Evolutionary conservation across 140 eudicot species (phyloP).

Genomic region (Cichorium intybus): DNA sequence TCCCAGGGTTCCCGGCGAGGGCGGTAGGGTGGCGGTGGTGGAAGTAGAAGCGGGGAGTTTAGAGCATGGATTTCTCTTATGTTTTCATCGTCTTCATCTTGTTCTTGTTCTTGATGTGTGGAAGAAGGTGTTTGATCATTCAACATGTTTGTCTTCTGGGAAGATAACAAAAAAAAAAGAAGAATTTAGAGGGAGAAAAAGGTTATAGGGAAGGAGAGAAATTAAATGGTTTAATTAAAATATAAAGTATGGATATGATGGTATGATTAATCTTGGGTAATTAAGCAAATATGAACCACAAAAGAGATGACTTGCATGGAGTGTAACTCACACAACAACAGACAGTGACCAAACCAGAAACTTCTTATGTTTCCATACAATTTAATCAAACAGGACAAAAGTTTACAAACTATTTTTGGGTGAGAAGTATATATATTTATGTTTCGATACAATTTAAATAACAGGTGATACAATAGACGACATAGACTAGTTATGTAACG

Average conservation of each 20-base stretch:
- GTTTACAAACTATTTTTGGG: background rate
- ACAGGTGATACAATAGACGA: too few species aligned
- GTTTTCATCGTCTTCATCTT: constrained; percentile 32
- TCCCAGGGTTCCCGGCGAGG: constrained; percentile 26
- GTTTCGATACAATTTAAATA: too few species aligned
- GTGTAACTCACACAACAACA: constrained; percentile 15
- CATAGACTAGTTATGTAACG: too few species aligned
- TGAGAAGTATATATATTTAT: too few species aligned
- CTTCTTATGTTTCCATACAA: too few species aligned
- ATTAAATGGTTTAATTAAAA: constrained; percentile 14
- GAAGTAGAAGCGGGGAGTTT: constrained; percentile 50
- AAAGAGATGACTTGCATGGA: constrained; percentile 27
- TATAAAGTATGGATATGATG: constrained; percentile 19
- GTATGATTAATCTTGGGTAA: constrained; percentile 25
- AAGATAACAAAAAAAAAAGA: constrained; percentile 17
- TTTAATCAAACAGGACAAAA: too few species aligned
- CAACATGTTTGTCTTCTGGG: constrained; percentile 28
- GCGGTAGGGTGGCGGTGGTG: constrained; percentile 35
- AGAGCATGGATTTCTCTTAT: constrained; percentile 80
- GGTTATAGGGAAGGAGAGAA: constrained; percentile 12
- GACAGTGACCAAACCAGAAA: background rate
- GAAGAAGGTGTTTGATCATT: constrained; percentile 28
- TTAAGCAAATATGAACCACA: constrained; percentile 14
- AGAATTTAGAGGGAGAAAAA: background rate
- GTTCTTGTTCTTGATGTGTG: constrained; percentile 16